phyloP scores from a whole-genome alignment of 768 basidiomycete genomes.

The Erythrobasidium yunnanense region DNA sequence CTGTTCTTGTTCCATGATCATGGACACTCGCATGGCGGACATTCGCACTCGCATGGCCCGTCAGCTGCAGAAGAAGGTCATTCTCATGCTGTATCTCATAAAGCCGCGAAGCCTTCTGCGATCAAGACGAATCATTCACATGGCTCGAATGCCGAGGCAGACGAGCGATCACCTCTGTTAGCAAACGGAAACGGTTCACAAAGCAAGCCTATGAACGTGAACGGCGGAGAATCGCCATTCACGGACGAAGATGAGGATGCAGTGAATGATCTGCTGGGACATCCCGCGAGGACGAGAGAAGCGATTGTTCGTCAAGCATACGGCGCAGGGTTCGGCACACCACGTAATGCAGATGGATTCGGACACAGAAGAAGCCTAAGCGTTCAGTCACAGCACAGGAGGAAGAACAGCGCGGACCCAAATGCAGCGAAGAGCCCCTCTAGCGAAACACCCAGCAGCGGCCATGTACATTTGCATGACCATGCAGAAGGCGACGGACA shows the following conservation, averaged over 20 bases:
- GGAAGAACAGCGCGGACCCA: background rate
- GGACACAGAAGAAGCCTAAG: background rate
- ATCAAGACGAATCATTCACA: too few species aligned
- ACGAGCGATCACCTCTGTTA: slow-evolving; percentile 6
- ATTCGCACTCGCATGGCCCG: slow-evolving; percentile 92
- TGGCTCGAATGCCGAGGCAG: too few species aligned
- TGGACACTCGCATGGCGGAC: slow-evolving; percentile 41
- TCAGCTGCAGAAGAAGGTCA: slow-evolving; percentile 29
- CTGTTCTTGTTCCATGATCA: slow-evolving; percentile 81
- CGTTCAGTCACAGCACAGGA: background rate
- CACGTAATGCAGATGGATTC: slow-evolving; percentile 4
- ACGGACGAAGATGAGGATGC: slow-evolving; percentile 25
- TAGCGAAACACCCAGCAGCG: background rate
- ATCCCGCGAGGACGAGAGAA: slow-evolving; percentile 47
- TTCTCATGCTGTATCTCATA: background rate
- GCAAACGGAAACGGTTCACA: background rate
- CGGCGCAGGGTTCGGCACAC: slow-evolving; percentile 48
- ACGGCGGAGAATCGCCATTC: slow-evolving; percentile 5
- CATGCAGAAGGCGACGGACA: slow-evolving; percentile 12
- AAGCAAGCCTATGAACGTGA: background rate
- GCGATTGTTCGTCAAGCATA: slow-evolving; percentile 61
- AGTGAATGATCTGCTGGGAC: slow-evolving; percentile 53
- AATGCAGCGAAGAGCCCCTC: background rate
- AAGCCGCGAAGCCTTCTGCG: background rate
- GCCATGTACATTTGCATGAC: background rate